phyloP scores from a whole-genome alignment of 208 protist genomes.

The Polymyxa betae region DNA sequence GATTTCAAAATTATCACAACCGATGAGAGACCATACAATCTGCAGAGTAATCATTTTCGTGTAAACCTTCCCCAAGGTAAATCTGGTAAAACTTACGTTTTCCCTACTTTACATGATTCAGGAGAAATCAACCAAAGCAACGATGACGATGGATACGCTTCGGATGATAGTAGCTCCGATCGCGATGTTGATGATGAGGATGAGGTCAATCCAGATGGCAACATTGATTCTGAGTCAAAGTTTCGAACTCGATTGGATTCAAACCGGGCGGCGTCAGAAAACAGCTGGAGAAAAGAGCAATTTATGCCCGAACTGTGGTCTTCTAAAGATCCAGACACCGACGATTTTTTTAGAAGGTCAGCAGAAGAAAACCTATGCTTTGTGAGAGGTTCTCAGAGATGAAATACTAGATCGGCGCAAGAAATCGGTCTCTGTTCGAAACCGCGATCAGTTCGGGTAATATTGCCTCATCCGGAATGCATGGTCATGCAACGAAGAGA shows the following conservation, averaged over 20 bases:
- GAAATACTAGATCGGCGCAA: background rate
- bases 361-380: background rate
- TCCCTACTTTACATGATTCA: no score
- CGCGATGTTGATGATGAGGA: constrained; percentile 4
- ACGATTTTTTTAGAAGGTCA: background rate
- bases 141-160: constrained; percentile 34
- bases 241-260: background rate
- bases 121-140: background rate
- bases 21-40: background rate
- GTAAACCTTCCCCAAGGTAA: background rate
- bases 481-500: background rate
- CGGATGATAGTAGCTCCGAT: constrained; percentile 34
- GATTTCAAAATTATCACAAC: background rate
- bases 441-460: background rate
- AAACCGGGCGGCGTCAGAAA: background rate
- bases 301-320: constrained; percentile 41
- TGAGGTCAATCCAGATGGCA: background rate
- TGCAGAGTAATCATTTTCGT: background rate
- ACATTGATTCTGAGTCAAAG: background rate
- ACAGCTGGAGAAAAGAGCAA: background rate
- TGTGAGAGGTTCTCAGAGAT: no score
- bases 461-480: background rate
- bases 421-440: background rate
- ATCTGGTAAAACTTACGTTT: background rate
- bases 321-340: background rate